These are phyloP conservation scores for Hypoxylon fragiforme DNA, from an alignment of 495 filamentous ascomycete genomes.

Conservation along the genomic window DNA sequence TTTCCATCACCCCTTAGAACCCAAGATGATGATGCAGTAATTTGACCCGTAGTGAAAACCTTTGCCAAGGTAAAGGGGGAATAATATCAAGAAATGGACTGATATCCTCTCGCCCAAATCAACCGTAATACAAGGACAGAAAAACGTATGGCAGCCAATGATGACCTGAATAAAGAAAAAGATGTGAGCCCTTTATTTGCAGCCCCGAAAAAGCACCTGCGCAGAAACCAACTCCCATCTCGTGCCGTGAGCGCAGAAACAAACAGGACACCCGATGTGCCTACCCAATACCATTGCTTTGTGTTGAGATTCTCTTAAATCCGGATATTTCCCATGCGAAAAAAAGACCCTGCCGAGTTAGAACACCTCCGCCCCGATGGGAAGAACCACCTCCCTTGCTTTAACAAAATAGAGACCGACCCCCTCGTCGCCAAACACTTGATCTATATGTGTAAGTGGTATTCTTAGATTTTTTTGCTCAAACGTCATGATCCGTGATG, in stretches of 20 bases:
- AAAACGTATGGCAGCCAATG: slow-evolving; percentile 12
- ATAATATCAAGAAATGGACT: slow-evolving; percentile 28
- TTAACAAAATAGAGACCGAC: slow-evolving; percentile 35
- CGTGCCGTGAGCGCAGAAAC: slow-evolving; percentile 39
- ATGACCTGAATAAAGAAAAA: slow-evolving; percentile 26
- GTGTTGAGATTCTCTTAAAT: slow-evolving; percentile 39
- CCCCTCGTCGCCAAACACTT: slow-evolving; percentile 42
- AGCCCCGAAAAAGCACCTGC: slow-evolving; percentile 36
- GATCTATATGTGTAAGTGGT: slow-evolving; percentile 41
- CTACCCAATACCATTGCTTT: slow-evolving; percentile 35
- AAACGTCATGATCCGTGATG: slow-evolving; percentile 42
- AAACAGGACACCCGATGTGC: slow-evolving; percentile 35
- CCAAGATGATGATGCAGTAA: slow-evolving; percentile 14
- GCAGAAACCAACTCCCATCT: slow-evolving; percentile 39
- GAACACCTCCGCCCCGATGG: slow-evolving; percentile 38
- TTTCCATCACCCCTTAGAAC: slow-evolving; percentile 14
- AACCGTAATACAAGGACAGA: slow-evolving; percentile 34
- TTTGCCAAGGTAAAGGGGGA: slow-evolving; percentile 26
- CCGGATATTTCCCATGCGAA: slow-evolving; percentile 39
- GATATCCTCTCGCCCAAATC: slow-evolving; percentile 19
- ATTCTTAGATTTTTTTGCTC: slow-evolving; percentile 40
- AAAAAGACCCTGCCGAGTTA: slow-evolving; percentile 37
- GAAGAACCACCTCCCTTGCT: slow-evolving; percentile 38
- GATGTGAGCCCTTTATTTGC: slow-evolving; percentile 43
- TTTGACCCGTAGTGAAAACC: slow-evolving; percentile 21